Evolutionary conservation across 345 rosid genomes (phyloP), one percentile per base, ranked within the genome.

Genomic region (Corchorus capsularis): DNA sequence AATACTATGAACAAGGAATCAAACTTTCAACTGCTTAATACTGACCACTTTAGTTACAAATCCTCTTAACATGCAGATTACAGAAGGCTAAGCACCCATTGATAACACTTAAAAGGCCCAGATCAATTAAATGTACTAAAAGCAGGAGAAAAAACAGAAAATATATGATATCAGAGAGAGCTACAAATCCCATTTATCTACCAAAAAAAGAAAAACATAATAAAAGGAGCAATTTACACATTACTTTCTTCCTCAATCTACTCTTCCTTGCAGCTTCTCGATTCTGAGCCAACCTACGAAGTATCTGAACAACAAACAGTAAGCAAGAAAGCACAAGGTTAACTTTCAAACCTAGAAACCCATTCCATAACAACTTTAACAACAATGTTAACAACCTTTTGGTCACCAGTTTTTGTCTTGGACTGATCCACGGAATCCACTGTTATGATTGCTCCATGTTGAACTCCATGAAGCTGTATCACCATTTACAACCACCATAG

Each of bases 261-360:
- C 98, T 91, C 84, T 90, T 94, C 83, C 94, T 90, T 6, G 98
- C 99, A 78, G 98, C 99, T 79, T 94, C 99, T n/a, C 99, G 83
- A 81, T 94, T 93, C 80, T 94, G 99, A 67, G 97, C 98, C 71
- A 94, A 78, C 85, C 99, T 81, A 50, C 98, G 83, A 64, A 94
- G 94, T 3, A 84, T 82, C 98, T 94, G 84, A 63, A 64, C 61
- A 57, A 59, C 59, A 59, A 57, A 55, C 59, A 59, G 46, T 10
- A 50, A 49, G 8, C 53, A 61, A 37, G 20, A 69, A 64, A 57
- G 19, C 20, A 35, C 8, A 34, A 62, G 39, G 67, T 45, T 41
- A 62, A 57, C 34, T 46, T 45, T 8, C 34, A 45, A 71, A 22
- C 1, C 63, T 12, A 43, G 6, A 57, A 45, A 52, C 32, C n/a